Percentiles rank a stretch among this genome's conserved stretches.
These are phyloP conservation scores for Penicillium crustosum DNA, from an alignment of 2,329 filamentous ascomycete genomes.

Conservation along the genomic window DNA sequence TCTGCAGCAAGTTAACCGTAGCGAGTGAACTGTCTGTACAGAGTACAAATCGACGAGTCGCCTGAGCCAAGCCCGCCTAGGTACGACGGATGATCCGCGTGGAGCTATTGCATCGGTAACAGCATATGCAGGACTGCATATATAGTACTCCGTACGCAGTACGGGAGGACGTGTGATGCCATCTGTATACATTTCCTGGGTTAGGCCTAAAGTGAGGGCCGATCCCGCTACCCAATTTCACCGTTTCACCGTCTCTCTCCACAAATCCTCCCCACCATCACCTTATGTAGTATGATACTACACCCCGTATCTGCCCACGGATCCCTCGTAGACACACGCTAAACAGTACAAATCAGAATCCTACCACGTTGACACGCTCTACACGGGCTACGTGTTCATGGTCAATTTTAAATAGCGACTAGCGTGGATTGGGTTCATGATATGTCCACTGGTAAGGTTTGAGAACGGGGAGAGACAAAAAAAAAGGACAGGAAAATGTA, in stretches of 20 bases:
- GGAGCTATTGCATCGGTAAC: constrained; percentile 11
- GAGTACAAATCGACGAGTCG: constrained; percentile 19
- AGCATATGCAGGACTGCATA: not conserved
- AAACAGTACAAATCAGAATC: constrained; percentile 5
- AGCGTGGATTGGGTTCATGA: constrained; percentile 9
- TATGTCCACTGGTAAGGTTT: not conserved
- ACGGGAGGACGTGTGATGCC: not conserved
- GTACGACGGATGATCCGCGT: constrained; percentile 17
- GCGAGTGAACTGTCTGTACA: constrained; percentile 9
- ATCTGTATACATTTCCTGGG: not conserved
- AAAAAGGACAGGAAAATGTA: not conserved
- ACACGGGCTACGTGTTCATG: constrained; percentile 20
- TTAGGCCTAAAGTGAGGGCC: constrained; percentile 5
- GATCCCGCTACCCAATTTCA: constrained; percentile 14
- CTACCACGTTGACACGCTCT: constrained; percentile 5
- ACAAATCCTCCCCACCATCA: not conserved
- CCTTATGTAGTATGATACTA: not conserved
- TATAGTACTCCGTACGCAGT: not conserved
- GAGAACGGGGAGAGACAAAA: constrained; percentile 1
- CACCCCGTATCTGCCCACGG: not conserved
- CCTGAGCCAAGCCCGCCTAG: constrained; percentile 12
- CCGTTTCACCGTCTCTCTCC: not conserved
- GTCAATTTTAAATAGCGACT: constrained; percentile 8
- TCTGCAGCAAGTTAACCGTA: constrained; percentile 11
- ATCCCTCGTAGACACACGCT: not conserved